Evolutionary conservation across 1,139 yeast genomes (phyloP).

Genomic region (Geotrichum histeridarum): DNA sequence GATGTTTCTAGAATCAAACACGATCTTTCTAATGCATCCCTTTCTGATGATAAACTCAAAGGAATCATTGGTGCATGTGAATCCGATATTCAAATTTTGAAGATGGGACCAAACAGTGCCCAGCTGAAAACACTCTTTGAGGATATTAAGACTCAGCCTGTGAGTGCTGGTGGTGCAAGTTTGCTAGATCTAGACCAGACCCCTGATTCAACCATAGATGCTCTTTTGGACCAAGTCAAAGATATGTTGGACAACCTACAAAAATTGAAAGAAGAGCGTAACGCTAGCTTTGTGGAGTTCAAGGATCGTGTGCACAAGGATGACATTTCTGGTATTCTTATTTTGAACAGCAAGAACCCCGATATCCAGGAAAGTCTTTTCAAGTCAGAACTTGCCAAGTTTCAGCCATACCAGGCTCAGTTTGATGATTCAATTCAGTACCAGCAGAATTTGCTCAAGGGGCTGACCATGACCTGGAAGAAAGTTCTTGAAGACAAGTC

Average conservation of each 20-base stretch:
- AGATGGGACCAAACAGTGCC: slow-evolving; percentile 33
- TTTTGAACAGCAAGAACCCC: slow-evolving; percentile 57
- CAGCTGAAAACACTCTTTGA: slow-evolving; percentile 32
- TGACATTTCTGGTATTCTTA: slow-evolving; percentile 74
- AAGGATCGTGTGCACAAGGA: slow-evolving; percentile 72
- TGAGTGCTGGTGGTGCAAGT: slow-evolving; percentile 33
- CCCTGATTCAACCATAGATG: slow-evolving; percentile 39
- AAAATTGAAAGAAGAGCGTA: slow-evolving; percentile 54
- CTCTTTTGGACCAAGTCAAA: slow-evolving; percentile 46
- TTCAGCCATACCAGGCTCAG: slow-evolving; percentile 61
- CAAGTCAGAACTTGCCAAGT: slow-evolving; percentile 70
- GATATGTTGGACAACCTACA: slow-evolving; percentile 44
- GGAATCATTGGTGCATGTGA: slow-evolving; percentile 39
- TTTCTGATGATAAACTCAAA: slow-evolving; percentile 57
- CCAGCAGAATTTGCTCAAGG: slow-evolving; percentile 54
- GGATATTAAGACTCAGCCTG: slow-evolving; percentile 22
- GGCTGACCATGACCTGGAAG: slow-evolving; percentile 56
- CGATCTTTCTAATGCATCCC: slow-evolving; percentile 62
- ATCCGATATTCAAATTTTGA: slow-evolving; percentile 38
- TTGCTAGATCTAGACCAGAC: slow-evolving; percentile 61
- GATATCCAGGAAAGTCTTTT: slow-evolving; percentile 59
- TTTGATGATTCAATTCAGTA: slow-evolving; percentile 62
- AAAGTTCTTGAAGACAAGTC: slow-evolving; percentile 46
- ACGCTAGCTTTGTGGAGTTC: slow-evolving; percentile 55
- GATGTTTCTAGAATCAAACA: slow-evolving; percentile 57